Conservation (phyloP, 306 rosid species). For the Delonix regia region DNA sequence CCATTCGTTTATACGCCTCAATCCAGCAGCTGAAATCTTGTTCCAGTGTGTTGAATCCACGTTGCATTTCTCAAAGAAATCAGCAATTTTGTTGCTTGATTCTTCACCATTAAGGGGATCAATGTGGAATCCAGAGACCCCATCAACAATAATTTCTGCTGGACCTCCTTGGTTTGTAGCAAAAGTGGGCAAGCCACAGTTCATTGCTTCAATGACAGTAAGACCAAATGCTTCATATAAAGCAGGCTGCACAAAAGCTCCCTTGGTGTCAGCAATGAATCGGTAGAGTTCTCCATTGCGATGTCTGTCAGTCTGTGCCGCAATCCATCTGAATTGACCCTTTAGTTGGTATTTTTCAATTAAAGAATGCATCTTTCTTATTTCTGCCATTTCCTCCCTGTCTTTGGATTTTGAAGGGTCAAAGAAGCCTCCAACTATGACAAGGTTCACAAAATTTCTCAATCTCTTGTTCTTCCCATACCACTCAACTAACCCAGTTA, state of each 20-base stretch:
- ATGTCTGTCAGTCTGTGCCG: constrained; percentile 76
- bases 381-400: constrained; percentile 84
- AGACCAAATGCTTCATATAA: constrained; percentile 94
- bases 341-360: constrained; percentile 71
- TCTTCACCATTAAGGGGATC: constrained; percentile 78
- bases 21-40: constrained; percentile 53
- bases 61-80: constrained; percentile 83
- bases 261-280: constrained; percentile 77
- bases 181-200: constrained; percentile 91
- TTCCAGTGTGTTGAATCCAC: constrained; percentile 61
- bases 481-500: constrained; percentile 80
- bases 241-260: constrained; percentile 96
- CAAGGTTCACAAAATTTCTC: constrained; percentile 80
- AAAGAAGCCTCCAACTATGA: constrained; percentile 89
- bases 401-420: constrained; percentile 93
- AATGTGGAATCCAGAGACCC: constrained; percentile 84
- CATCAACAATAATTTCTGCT: constrained; percentile 89
- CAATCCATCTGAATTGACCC: constrained; percentile 95
- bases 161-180: constrained; percentile 99
- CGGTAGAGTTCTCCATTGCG: constrained; percentile 92
- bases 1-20: constrained; percentile 88
- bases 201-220: constrained; percentile 98
- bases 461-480: constrained; percentile 75
- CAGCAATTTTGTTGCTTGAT: constrained; percentile 71
- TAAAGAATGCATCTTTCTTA: constrained; percentile 70